phyloP scores from a whole-genome alignment of 1,284 basidiomycete species.

The Naganishia cerealis region DNA sequence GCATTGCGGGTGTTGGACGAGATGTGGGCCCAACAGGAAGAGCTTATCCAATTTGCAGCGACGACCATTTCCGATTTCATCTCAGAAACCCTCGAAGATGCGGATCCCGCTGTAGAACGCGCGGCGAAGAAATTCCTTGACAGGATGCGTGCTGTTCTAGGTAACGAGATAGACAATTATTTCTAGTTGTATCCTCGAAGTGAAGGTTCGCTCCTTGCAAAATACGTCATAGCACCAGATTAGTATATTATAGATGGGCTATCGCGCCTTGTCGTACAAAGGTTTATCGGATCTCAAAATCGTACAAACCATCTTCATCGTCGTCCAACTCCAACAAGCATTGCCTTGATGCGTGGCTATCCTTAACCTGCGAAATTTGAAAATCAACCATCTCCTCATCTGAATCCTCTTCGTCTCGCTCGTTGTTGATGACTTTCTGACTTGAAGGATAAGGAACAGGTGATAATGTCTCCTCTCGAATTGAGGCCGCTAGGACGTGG shows the following conservation, averaged over 20 bases:
- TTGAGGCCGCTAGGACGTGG: not conserved
- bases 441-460: not conserved
- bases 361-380: not conserved
- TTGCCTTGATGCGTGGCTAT: not conserved
- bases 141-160: constrained; percentile 42
- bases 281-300: not conserved
- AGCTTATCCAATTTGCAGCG: constrained; percentile 58
- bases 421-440: not conserved
- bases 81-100: constrained; percentile 57
- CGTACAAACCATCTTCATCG: constrained; percentile 15
- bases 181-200: constrained; percentile 3
- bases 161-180: constrained; percentile 28
- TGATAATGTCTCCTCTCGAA: not conserved
- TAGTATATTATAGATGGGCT: not conserved
- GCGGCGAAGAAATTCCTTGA: constrained; percentile 53
- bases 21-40: constrained; percentile 73
- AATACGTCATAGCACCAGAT: not conserved
- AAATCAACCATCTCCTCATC: not conserved
- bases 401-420: not conserved
- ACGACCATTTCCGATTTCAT: constrained; percentile 58
- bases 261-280: not conserved
- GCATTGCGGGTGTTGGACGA: constrained; percentile 69
- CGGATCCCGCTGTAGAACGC: constrained; percentile 53
- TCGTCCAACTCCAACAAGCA: constrained; percentile 14
- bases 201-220: not conserved